phyloP scores from a whole-genome alignment of 2,329 filamentous ascomycete species.

The Amesomyces nigricolor region DNA sequence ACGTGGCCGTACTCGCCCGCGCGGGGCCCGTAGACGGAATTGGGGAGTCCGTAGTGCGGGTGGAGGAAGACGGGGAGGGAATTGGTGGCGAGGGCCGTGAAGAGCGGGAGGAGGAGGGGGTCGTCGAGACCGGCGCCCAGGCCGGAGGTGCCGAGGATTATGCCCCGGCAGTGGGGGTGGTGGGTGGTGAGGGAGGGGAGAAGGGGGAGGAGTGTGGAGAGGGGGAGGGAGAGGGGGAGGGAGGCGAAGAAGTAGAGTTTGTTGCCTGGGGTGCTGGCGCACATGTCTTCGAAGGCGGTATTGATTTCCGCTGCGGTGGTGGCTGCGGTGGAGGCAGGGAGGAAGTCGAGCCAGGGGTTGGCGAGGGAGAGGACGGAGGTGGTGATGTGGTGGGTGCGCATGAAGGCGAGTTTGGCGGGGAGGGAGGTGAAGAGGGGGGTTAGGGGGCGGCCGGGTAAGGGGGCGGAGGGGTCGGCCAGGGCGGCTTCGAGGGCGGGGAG shows the following conservation, averaged over 20 bases:
- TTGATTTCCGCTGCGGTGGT: conserved; percentile 65
- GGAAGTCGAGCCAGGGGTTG: conserved; percentile 91
- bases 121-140: conserved; percentile 79
- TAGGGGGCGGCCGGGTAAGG: conserved; percentile 71
- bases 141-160: conserved; percentile 82
- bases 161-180: conserved; percentile 68
- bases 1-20: conserved; percentile 74
- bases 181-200: conserved; percentile 42
- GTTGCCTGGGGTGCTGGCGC: conserved; percentile 57
- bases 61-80: conserved; percentile 73
- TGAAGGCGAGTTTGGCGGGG: conserved; percentile 74
- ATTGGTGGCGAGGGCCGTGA: conserved; percentile 60
- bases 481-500: conserved; percentile 30
- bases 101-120: conserved; percentile 63
- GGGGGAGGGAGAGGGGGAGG: conserved; percentile 71
- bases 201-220: conserved; percentile 53
- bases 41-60: conserved; percentile 84
- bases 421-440: conserved; percentile 80
- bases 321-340: conserved; percentile 56
- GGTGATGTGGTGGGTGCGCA: conserved; percentile 77
- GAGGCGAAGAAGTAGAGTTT: conserved; percentile 78
- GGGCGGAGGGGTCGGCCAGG: conserved; percentile 46
- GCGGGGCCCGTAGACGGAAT: conserved; percentile 70
- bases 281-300: conserved; percentile 69
- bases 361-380: conserved; percentile 82